phyloP scores from a whole-genome alignment of 192 early-diverging fungal species.

The Pecoramyces ruminantium region DNA sequence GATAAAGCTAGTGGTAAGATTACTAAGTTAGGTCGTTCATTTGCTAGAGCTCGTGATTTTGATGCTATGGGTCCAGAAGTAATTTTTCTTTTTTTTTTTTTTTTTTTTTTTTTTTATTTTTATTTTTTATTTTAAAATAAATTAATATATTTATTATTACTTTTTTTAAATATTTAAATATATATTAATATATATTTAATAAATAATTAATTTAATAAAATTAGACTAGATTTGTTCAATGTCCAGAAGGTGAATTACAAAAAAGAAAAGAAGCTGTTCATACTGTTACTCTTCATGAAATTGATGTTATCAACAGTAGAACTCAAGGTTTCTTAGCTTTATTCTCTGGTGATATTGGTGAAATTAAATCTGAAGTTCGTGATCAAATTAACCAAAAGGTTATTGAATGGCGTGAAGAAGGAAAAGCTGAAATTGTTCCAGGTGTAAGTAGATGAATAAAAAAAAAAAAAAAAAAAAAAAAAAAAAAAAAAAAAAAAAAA shows the following conservation, averaged over 20 bases:
- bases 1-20: conserved; percentile 97
- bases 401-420: conserved; percentile 94
- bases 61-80: conserved; percentile 96
- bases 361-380: conserved; percentile 91
- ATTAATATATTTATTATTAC: too few species aligned
- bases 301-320: conserved; percentile 95
- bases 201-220: not conserved
- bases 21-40: conserved; percentile 87
- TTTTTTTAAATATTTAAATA: too few species aligned
- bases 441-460: conserved; percentile 34
- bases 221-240: conserved; percentile 89
- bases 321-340: conserved; percentile 93
- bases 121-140: too few species aligned
- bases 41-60: conserved; percentile 88
- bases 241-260: conserved; percentile 96
- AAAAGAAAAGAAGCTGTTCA: conserved; percentile 94
- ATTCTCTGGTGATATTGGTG: conserved; percentile 93
- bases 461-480: not conserved
- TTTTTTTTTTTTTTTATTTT: too few species aligned
- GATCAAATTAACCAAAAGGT: conserved; percentile 97
- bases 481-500: too few species aligned
- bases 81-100: not conserved
- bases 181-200: too few species aligned
- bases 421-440: conserved; percentile 94
- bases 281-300: conserved; percentile 95